Percentiles rank a stretch among this genome's conserved stretches.
Evolutionary conservation across 2,329 filamentous ascomycete genomes (phyloP).

Genomic region (Venturia aucupariae): DNA sequence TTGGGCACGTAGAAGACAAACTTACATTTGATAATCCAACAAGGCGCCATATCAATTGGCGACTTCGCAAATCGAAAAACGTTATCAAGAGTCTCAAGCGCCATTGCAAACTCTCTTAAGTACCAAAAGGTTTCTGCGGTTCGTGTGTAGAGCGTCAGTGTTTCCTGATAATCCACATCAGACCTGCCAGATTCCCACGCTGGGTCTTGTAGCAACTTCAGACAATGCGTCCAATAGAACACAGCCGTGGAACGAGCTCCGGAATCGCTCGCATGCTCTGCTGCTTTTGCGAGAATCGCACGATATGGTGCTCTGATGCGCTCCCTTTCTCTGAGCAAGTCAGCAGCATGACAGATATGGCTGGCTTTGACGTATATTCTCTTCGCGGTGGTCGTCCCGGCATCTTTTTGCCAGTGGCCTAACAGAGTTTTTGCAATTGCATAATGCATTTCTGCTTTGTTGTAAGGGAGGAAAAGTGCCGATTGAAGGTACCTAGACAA

Average conservation of each 20-base stretch:
- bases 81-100: slow-evolving; percentile 51
- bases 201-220: slow-evolving; percentile 67
- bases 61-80: slow-evolving; percentile 27
- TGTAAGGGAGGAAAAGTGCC: slow-evolving; percentile 56
- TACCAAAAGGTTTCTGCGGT: slow-evolving; percentile 77
- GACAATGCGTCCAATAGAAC: slow-evolving; percentile 69
- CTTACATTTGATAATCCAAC: slow-evolving; percentile 64
- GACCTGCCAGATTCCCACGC: slow-evolving; percentile 57
- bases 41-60: slow-evolving; percentile 70
- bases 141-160: slow-evolving; percentile 66
- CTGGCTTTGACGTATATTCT: slow-evolving; percentile 62
- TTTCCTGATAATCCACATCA: slow-evolving; percentile 81
- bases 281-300: slow-evolving; percentile 68
- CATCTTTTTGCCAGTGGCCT: slow-evolving; percentile 55
- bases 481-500: slow-evolving; percentile 51
- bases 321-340: slow-evolving; percentile 62
- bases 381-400: slow-evolving; percentile 39
- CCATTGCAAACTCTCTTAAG: slow-evolving; percentile 60
- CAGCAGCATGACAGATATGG: slow-evolving; percentile 70
- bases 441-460: slow-evolving; percentile 77
- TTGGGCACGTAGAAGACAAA: slow-evolving; percentile 41
- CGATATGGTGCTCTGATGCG: slow-evolving; percentile 56
- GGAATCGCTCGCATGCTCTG: slow-evolving; percentile 67
- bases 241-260: slow-evolving; percentile 74
- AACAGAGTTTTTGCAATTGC: slow-evolving; percentile 74